Percentiles rank a stretch among this genome's conserved stretches.
Evolutionary conservation across 2,329 filamentous ascomycete species (phyloP).

Genomic region (Venturia aucupariae): DNA sequence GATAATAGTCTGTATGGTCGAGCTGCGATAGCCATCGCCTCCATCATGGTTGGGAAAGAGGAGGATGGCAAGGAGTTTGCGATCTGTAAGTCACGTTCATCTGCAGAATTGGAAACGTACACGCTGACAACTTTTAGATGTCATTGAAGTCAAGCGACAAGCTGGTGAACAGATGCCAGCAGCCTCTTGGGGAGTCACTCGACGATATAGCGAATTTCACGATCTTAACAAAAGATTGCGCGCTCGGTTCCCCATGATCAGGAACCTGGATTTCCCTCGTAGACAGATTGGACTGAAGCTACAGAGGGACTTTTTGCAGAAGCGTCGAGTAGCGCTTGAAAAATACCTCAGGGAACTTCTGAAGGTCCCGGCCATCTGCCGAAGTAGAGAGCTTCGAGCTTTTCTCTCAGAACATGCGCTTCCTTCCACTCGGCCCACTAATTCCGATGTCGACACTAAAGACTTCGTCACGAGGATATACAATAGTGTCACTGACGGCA

Average conservation of each 20-base stretch:
- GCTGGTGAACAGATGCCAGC: slow-evolving; percentile 86
- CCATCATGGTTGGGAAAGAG: slow-evolving; percentile 84
- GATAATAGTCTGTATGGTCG: slow-evolving; percentile 95
- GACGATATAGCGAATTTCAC: slow-evolving; percentile 93
- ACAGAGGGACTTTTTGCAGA: slow-evolving; percentile 90
- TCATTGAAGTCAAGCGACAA: slow-evolving; percentile 82
- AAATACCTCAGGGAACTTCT: slow-evolving; percentile 73
- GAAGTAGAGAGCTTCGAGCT: slow-evolving; percentile 80
- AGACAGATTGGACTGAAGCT: slow-evolving; percentile 92
- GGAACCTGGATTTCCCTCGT: slow-evolving; percentile 83
- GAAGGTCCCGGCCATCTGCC: slow-evolving; percentile 83
- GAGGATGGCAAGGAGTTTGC: slow-evolving; percentile 91
- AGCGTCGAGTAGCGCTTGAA: slow-evolving; percentile 74
- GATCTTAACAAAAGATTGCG: slow-evolving; percentile 87
- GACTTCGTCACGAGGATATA: slow-evolving; percentile 93
- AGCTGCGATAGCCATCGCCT: slow-evolving; percentile 81
- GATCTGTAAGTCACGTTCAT: slow-evolving; percentile 48
- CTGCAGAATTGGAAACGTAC: neutral
- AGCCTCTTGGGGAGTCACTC: slow-evolving; percentile 87
- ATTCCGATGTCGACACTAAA: slow-evolving; percentile 50
- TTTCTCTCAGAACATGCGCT: slow-evolving; percentile 85
- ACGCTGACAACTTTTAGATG: slow-evolving; percentile 40
- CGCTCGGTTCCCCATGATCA: slow-evolving; percentile 74
- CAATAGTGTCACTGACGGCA: slow-evolving; percentile 92
- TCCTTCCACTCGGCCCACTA: slow-evolving; percentile 31